phyloP scores from a whole-genome alignment of 1,139 yeast species.

The Saccharomycopsis hybrid region DNA sequence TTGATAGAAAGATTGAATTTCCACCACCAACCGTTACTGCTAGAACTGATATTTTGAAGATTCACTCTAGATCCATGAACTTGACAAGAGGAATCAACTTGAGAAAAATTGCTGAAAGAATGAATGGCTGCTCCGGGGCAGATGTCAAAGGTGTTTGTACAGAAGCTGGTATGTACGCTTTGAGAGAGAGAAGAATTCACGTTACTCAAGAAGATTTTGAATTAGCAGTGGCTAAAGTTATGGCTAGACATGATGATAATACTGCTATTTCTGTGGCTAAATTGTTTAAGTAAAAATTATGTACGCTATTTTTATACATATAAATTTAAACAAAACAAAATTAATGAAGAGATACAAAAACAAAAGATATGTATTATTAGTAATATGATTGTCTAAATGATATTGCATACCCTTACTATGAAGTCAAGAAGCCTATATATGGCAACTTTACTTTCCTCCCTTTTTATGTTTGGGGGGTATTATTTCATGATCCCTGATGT shows the following conservation, averaged over 20 bases:
- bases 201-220: slow-evolving; percentile 98
- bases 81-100: slow-evolving; percentile 93
- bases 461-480: no score
- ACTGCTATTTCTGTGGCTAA: slow-evolving; percentile 91
- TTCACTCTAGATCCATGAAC: slow-evolving; percentile 95
- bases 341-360: no score
- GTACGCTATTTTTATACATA: no score
- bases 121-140: slow-evolving; percentile 98
- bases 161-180: slow-evolving; percentile 98
- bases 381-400: no score
- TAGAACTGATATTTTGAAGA: slow-evolving; percentile 87
- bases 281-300: slow-evolving; percentile 78
- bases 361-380: no score
- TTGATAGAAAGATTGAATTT: slow-evolving; percentile 94
- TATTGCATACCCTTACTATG: no score
- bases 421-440: no score
- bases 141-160: slow-evolving; percentile 99
- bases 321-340: no score
- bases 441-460: no score
- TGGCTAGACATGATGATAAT: slow-evolving; percentile 82
- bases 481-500: no score
- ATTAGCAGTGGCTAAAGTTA: slow-evolving; percentile 94
- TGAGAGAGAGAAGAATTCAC: slow-evolving; percentile 94
- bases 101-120: slow-evolving; percentile 91
- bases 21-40: slow-evolving; percentile 98